Evolutionary conservation across 306 rosid genomes (phyloP), one percentile per base, ranked within the genome.

Genomic region (Lathyrus aphaca): DNA sequence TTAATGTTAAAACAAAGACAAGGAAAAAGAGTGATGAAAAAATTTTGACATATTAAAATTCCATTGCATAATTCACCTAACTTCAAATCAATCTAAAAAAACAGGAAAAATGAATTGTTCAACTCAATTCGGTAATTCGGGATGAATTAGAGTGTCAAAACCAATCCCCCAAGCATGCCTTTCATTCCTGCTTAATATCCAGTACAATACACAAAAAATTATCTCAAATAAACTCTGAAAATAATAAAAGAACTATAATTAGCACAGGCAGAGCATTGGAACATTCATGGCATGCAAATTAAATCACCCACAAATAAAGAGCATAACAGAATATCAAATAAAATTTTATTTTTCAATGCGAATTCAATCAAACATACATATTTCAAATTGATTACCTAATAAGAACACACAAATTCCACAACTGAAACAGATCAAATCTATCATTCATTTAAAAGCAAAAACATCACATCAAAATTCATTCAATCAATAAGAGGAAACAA

Each of bases 1-100:
- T 37, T 42, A 29, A 3, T 29, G 32, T 4, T 29, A 29, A 29
- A 29, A 29, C 32, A 29, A 29, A 29, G 32, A 29, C 32, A 29
- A 27, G 3, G 0, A 27, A 27, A 27, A 4, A 27, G 4, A 35
- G 16, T 32, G 5, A 16, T 16, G 10, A 5, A n/a, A 53, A 66
- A 0, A 68, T 16, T 61, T 45, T n/a, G 30, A 23, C 3, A 32
- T 2, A 72, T 61, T n/a, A 17, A 54, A 56, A 17, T 48, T 46
- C 11, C 4, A 19, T n/a, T 27, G 50, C 45, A 50, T 21, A 42
- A 74, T 58, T 50, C 54, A 74, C 50, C 39, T 59, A 65, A 44
- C 32, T 10, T 29, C 30, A 43, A 65, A 53, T 44, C 69, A 64
- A 73, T 50, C 50, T 9, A 37, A 49, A 59, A 69, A 16, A 19